Percentiles rank a stretch among this genome's conserved stretches.
Evolutionary conservation across 1,284 basidiomycete species (phyloP).

Genomic region (Marasmius oreades): DNA sequence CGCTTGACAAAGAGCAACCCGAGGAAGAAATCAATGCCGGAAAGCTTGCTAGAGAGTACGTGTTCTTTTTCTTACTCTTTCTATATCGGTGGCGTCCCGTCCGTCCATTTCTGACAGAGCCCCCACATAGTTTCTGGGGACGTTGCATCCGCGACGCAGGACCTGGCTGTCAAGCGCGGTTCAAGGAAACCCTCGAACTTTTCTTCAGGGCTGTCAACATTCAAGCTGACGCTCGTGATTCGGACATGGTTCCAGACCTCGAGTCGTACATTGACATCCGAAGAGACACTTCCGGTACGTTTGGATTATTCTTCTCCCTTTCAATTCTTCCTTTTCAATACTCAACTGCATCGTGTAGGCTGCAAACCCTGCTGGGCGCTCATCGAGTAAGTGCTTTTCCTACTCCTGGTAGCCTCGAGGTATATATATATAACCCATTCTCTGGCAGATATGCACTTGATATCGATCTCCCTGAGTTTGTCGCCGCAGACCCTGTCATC

Average conservation of each 20-base stretch:
- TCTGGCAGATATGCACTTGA: conserved; percentile 34
- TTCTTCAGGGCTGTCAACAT: conserved; percentile 55
- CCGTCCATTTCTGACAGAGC: conserved; percentile 6
- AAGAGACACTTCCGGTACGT: conserved; percentile 48
- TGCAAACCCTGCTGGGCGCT: conserved; percentile 59
- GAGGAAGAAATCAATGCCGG: conserved; percentile 42
- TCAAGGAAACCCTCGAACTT: conserved; percentile 50
- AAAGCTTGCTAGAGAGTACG: conserved; percentile 53
- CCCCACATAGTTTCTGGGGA: conserved; percentile 47
- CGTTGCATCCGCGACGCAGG: conserved; percentile 47
- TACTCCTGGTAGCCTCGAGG: background rate
- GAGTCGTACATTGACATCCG: conserved; percentile 58
- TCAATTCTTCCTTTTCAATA: background rate
- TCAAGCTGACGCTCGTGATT: conserved; percentile 50
- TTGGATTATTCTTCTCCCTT: background rate
- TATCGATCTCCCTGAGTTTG: conserved; percentile 54
- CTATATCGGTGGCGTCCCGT: background rate
- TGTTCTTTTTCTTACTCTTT: conserved; percentile 9
- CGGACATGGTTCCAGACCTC: conserved; percentile 44
- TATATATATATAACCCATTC: background rate
- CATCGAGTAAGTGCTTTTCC: conserved; percentile 36
- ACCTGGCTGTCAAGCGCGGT: conserved; percentile 47
- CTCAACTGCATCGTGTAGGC: conserved; percentile 25
- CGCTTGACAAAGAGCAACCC: conserved; percentile 30
- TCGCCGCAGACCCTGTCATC: conserved; percentile 50